Base-by-base conservation (phyloP, 768 basidiomycete species). In the Lactifluus piperatus region DNA sequence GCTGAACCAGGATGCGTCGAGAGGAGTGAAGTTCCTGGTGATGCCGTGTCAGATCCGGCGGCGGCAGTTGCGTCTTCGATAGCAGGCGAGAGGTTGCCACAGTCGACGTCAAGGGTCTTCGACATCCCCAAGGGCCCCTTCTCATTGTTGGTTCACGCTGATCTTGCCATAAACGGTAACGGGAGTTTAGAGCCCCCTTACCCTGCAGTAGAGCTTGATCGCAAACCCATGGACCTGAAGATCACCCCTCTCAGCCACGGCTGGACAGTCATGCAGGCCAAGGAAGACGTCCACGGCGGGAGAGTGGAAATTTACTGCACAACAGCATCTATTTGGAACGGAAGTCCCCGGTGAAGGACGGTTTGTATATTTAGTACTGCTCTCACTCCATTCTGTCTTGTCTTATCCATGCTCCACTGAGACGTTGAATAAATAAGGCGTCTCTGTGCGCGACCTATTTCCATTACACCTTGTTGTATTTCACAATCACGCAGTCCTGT, bases 51-150 rank as follows among this genome's bases (percentile, higher is more conserved):
- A 24, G 60, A 62, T 51, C 62, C 62, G 16, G 34, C 54, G n/a
- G 48, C 59, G 5, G 59, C 61, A 47, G 45, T 56, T 27, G 58
- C 20, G 11, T 61, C 59, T 24, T 45, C 60, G 14, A 50, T 29
- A 13, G 51, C 34, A 30, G 53, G 26, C 8, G 44, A 24, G 32
- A 52, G 11, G n/a, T n/a, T 39, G 44, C 46, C 32, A 20, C 43
- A 51, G 2, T 39, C 51, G 24, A 58, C 55, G 2, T 39, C 51
- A 29, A 58, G 48, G 24, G 43, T 46, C 26, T 63, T 65, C 34
- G 30, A 41, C 24, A 27, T 65, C 24, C 57, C 58, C 16, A 53
- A 57, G 5, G 64, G 64, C 10, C 64, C 62, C 34, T 57, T 65
- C 37, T 43, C 57, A 6, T 24, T 65, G 24, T 49, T 64, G 27